Base-by-base conservation (phyloP, 441 rosid species). In the Francoa sonchifolia region DNA sequence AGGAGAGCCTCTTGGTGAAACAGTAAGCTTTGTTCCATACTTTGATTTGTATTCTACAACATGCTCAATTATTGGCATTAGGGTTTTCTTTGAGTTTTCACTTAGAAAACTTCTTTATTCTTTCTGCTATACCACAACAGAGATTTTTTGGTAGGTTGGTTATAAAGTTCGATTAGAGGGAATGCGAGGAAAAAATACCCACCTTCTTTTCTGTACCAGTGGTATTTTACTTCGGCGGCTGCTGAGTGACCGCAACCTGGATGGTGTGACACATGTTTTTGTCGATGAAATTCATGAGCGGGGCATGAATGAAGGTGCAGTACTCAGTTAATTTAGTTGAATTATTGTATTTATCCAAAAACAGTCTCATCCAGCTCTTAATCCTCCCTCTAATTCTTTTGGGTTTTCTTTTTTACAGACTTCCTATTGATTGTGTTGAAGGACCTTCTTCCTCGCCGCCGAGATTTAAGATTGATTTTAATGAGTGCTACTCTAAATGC, bases 401-500 rank as follows among this genome's bases (percentile, higher is more conserved):
- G 2, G 40, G 30, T 33, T 43, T 33, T 32, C 14, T 40, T 19
- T 55, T 20, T 53, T 47, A 47, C 79, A 89, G 98, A 89, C 64
- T 89, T 89, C 62, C 77, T 89, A 19, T 62, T 89, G 50, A 89
- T 89, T 59, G 84, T 89, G 70, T 74, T 89, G 59, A 89, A 85
- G 72, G 96, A 89, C 65, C 92, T 89, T 58, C 96, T 89, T 69
- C 77, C 86, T 20, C 90, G 95, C 10, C 95, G 99, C 55, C 79
- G 59, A 45, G 99, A 90, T 72, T 57, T 90, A 73, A 74, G 99
- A 57, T 66, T 90, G 66, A 72, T 90, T 68, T 75, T 90, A 44
- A 90, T 90, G 99, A 90, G 96, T 67, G 99, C 99, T 38, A 90
- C 99, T 31, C 48, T 90, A 64, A 86, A 90, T 68, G 99, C 96